Evolutionary conservation across 805 yeast genomes (phyloP), one percentile per base, ranked within the genome.

Genomic region (Phaffomyces antillensis): DNA sequence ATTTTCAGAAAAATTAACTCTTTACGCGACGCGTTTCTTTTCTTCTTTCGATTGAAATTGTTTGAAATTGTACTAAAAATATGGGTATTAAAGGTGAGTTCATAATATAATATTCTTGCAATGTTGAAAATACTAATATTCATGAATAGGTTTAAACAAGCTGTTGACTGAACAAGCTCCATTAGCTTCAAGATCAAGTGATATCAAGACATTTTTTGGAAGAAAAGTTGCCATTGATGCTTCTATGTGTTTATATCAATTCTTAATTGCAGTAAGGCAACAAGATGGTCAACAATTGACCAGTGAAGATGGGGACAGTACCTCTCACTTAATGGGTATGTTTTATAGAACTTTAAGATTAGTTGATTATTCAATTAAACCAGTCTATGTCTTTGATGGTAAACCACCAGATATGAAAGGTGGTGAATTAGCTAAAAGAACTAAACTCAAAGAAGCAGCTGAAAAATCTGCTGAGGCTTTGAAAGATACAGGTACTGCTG

Each of bases 171-270:
- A 93, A 60, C 83, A 91, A 61, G 95, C 96, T 1, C 96, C 97
- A 1, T 64, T 67, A 15, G 89, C 98, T 1, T 78, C 87, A 51
- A 77, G 78, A 51, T 78, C 80, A 44, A 76, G 78, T 46, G 96
- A 88, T 52, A 83, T 91, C 70, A 91, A 91, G 65, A 73, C 85
- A 15, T 76, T 89, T 39, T 84, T 86, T 58, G 99, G 99, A 1
- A 72, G 98, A 38, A 93, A 93, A 68, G 96, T 93, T n/a, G 99
- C 99, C 48, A 90, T 93, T 48, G 75, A 86, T 67, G 95, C 95
- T 3, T 90, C 98, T 10, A 93, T 93, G 99, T 88, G 96, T 53
- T 72, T 93, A 36, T 93, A 93, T 62, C 99, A 93, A 65, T 93
- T 91, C 59, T 72, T 93, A 40, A 90, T 93, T 59, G 97, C 98